These are phyloP conservation scores for Auriscalpium vulgare DNA, from an alignment of 768 basidiomycete genomes.

Conservation along the genomic window DNA sequence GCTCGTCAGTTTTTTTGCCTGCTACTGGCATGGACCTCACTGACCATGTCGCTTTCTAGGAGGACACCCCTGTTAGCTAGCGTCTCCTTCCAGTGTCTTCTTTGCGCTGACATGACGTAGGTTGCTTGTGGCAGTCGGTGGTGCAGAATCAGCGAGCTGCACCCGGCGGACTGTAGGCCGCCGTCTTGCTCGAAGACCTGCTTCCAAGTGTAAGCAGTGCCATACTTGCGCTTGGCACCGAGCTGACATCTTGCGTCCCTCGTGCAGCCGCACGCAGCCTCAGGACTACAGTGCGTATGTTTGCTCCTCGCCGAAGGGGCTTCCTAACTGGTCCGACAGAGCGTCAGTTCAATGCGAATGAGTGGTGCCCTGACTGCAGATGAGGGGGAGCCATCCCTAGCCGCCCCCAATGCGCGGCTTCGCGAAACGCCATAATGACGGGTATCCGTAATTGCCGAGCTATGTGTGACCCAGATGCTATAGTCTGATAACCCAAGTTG, in stretches of 20 bases:
- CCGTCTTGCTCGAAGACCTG: constrained; percentile 18
- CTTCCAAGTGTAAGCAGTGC: constrained; percentile 11
- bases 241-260: no score
- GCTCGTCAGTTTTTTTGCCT: constrained; percentile 2
- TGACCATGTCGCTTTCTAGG: constrained; percentile 2
- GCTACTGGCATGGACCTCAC: neutral
- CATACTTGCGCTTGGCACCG: neutral
- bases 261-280: constrained; percentile 29
- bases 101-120: neutral
- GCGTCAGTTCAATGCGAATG: no score
- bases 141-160: constrained; percentile 8
- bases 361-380: no score
- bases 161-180: constrained; percentile 6
- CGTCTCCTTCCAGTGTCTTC: no score
- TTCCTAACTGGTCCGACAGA: no score
- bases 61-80: neutral
- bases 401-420: neutral
- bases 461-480: constrained; percentile 1
- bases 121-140: constrained; percentile 10
- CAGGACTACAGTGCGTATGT: constrained; percentile 51
- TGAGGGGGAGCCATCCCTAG: no score
- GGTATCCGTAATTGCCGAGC: constrained; percentile 9
- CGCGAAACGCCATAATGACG: neutral
- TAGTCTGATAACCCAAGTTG: neutral
- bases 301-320: no score